Conservation (phyloP, 1,284 basidiomycete genomes). For the Meripilus lineatus region DNA sequence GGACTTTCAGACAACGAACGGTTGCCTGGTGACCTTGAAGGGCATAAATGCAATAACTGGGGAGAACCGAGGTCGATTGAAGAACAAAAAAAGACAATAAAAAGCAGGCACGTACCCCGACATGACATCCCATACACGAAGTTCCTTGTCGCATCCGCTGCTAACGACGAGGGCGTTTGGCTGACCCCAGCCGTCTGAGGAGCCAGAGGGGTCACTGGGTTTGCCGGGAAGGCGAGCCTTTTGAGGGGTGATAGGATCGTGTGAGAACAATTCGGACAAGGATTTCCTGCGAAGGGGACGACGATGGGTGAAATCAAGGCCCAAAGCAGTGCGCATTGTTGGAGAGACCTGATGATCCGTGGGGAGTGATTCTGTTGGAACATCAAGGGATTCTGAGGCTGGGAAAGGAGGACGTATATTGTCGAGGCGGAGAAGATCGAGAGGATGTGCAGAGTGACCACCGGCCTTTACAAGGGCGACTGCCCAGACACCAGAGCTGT, state of each 20-base stretch:
- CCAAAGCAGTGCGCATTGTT: slow-evolving; percentile 29
- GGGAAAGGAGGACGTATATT: not conserved
- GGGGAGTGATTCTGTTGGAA: slow-evolving; percentile 15
- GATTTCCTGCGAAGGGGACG: not conserved
- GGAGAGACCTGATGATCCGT: no score
- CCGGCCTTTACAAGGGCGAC: slow-evolving; percentile 63
- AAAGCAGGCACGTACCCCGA: slow-evolving; percentile 54
- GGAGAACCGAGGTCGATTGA: not conserved
- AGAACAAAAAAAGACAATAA: not conserved
- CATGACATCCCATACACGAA: slow-evolving; percentile 89
- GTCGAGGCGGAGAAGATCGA: not conserved
- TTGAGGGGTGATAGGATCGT: not conserved
- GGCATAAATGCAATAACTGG: slow-evolving; percentile 73
- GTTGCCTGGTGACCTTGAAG: slow-evolving; percentile 88
- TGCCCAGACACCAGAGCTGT: slow-evolving; percentile 91
- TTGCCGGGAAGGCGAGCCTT: slow-evolving; percentile 22
- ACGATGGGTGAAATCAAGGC: slow-evolving; percentile 25
- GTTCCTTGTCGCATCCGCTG: slow-evolving; percentile 87
- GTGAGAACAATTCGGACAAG: not conserved
- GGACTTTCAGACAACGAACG: slow-evolving; percentile 85
- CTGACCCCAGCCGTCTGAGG: slow-evolving; percentile 63
- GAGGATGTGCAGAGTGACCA: slow-evolving; percentile 9
- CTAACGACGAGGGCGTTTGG: slow-evolving; percentile 75
- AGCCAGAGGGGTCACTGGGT: slow-evolving; percentile 61
- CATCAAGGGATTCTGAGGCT: not conserved